Conservation (phyloP, 2,329 filamentous ascomycete genomes). For the Calonectria crousiana region DNA sequence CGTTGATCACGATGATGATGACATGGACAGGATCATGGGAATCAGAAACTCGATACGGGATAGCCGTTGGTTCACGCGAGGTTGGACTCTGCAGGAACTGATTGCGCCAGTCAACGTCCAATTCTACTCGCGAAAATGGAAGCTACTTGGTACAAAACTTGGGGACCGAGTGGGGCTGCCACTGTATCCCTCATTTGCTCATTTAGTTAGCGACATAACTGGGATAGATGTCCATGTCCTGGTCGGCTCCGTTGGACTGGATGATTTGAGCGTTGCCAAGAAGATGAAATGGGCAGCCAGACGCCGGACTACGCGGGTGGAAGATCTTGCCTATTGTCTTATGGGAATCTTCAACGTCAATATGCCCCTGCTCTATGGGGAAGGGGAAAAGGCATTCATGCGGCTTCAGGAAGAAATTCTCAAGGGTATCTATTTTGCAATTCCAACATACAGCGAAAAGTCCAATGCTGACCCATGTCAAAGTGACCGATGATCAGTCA, state of each 20-base stretch:
- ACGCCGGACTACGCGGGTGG: conserved; percentile 6
- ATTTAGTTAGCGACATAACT: neutral
- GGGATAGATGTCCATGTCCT: conserved; percentile 1
- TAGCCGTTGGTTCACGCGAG: conserved; percentile 20
- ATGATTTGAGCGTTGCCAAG: conserved; percentile 9
- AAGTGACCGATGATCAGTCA: neutral
- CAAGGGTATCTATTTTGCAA: neutral
- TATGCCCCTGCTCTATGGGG: conserved; percentile 16
- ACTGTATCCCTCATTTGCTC: neutral
- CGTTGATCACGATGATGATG: too few species aligned
- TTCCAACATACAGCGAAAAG: neutral
- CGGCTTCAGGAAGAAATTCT: conserved; percentile 18
- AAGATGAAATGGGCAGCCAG: conserved; percentile 18
- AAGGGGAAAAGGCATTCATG: conserved; percentile 11
- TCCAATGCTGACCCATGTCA: neutral
- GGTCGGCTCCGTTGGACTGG: neutral
- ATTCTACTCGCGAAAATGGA: conserved; percentile 21
- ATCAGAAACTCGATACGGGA: neutral
- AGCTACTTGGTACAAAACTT: conserved; percentile 14
- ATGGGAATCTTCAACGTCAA: conserved; percentile 15
- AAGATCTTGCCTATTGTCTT: conserved; percentile 19
- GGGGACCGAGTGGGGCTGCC: conserved; percentile 3
- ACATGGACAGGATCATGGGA: too few species aligned
- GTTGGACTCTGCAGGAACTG: conserved; percentile 31
- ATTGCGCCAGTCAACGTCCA: neutral